Percentiles rank a stretch among this genome's conserved stretches.
Evolutionary conservation across 2,329 filamentous ascomycete genomes (phyloP).

Genomic region (Rachicladosporium sp.): DNA sequence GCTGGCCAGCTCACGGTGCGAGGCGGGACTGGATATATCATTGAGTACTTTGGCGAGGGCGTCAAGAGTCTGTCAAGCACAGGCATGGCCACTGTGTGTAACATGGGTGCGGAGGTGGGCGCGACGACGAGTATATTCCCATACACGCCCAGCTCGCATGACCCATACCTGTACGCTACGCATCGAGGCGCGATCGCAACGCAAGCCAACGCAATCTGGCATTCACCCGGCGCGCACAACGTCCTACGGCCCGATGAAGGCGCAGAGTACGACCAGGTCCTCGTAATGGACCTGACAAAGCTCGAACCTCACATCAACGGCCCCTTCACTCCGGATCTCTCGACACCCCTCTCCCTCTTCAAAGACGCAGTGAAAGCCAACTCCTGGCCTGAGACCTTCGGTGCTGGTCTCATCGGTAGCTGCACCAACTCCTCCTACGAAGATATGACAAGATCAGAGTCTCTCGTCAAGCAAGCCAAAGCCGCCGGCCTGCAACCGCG

Average conservation of each 20-base stretch:
- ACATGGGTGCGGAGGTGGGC: slow-evolving; percentile 86
- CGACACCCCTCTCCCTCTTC: slow-evolving; percentile 83
- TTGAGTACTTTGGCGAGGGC: slow-evolving; percentile 71
- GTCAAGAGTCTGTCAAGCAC: slow-evolving; percentile 82
- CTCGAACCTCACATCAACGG: slow-evolving; percentile 96
- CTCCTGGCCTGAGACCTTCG: slow-evolving; percentile 81
- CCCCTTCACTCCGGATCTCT: slow-evolving; percentile 89
- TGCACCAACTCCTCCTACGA: slow-evolving; percentile 99
- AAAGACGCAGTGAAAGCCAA: slow-evolving; percentile 72
- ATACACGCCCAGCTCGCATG: slow-evolving; percentile 65
- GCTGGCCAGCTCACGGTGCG: slow-evolving; percentile 78
- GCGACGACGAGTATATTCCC: slow-evolving; percentile 96
- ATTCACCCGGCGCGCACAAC: slow-evolving; percentile 45
- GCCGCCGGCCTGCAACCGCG: slow-evolving; percentile 82
- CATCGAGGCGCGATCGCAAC: slow-evolving; percentile 60
- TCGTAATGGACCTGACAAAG: slow-evolving; percentile 78
- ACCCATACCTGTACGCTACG: slow-evolving; percentile 77
- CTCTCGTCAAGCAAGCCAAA: slow-evolving; percentile 81
- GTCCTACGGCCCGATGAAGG: slow-evolving; percentile 65
- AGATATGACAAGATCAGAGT: slow-evolving; percentile 93
- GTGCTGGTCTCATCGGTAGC: slow-evolving; percentile 87
- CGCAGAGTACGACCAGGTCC: slow-evolving; percentile 79
- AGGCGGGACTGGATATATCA: slow-evolving; percentile 85
- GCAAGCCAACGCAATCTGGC: slow-evolving; percentile 51
- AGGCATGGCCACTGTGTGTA: slow-evolving; percentile 83